Evolutionary conservation across 495 filamentous ascomycete genomes (phyloP).

Genomic region (Astrothelium macrocarpum): DNA sequence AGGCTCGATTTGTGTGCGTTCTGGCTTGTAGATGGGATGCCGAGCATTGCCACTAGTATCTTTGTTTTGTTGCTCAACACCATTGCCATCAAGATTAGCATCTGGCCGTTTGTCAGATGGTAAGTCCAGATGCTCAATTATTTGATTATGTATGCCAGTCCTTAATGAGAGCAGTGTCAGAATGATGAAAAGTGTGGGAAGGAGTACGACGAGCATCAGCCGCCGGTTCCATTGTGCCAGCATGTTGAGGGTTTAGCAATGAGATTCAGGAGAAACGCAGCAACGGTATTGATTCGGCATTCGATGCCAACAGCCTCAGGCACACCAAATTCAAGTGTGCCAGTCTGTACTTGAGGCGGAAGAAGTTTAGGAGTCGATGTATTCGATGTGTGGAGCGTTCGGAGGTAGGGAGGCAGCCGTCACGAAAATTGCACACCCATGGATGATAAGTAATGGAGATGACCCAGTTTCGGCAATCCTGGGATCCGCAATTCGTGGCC

Average conservation of each 20-base stretch:
- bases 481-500: background rate
- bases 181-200: background rate
- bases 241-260: background rate
- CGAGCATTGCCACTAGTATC: background rate
- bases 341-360: background rate
- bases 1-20: background rate
- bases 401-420: background rate
- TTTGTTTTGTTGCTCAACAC: background rate
- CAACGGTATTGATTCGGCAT: background rate
- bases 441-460: background rate
- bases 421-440: background rate
- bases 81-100: background rate
- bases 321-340: background rate
- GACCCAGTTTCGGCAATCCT: background rate
- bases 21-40: conserved; percentile 4
- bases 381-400: background rate
- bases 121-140: background rate
- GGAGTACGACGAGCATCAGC: background rate
- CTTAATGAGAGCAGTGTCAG: background rate
- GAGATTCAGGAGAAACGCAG: background rate
- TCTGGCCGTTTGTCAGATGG: background rate
- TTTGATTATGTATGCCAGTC: background rate
- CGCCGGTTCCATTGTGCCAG: conserved; percentile 4
- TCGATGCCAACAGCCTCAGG: conserved; percentile 2
- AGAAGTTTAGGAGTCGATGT: background rate